phyloP scores from a whole-genome alignment of 169 alveolate genomes.

The Amoebophrya sp. region DNA sequence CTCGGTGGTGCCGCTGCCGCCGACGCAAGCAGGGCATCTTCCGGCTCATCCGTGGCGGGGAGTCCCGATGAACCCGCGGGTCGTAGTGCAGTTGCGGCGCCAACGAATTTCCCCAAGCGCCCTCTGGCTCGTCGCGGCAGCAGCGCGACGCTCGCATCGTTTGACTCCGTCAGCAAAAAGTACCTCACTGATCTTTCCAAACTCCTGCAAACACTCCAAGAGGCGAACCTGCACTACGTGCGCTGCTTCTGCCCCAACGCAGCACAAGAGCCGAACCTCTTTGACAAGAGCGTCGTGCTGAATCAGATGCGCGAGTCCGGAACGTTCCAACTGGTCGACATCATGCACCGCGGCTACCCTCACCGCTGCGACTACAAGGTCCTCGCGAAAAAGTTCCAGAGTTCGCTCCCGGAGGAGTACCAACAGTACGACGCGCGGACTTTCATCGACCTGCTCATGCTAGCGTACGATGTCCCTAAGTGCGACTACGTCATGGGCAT shows the following conservation, averaged over 20 bases:
- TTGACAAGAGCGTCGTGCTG: not conserved
- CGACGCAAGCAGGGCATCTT: too few relatives aligned
- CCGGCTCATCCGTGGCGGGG: too few relatives aligned
- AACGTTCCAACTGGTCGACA: not conserved
- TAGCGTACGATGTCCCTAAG: not conserved
- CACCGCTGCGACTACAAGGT: not conserved
- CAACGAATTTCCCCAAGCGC: too few relatives aligned
- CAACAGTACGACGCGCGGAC: not conserved
- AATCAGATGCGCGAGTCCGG: not conserved
- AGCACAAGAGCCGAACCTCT: not conserved
- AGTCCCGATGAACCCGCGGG: too few relatives aligned
- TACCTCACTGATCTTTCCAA: not conserved
- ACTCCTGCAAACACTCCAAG: not conserved
- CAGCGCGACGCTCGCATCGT: not conserved
- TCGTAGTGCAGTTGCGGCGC: too few relatives aligned
- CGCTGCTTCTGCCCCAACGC: not conserved
- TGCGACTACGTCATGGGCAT: slow-evolving; percentile 3
- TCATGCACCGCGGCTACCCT: not conserved
- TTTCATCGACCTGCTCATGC: not conserved
- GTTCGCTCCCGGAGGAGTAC: not conserved
- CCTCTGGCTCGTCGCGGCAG: not conserved
- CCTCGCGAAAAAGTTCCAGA: not conserved
- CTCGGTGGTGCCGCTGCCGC: too few relatives aligned
- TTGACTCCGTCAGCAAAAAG: not conserved
- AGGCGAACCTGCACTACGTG: not conserved